phyloP scores from a whole-genome alignment of 2,329 filamentous ascomycete genomes.

The Myriosclerotinia curreyana region DNA sequence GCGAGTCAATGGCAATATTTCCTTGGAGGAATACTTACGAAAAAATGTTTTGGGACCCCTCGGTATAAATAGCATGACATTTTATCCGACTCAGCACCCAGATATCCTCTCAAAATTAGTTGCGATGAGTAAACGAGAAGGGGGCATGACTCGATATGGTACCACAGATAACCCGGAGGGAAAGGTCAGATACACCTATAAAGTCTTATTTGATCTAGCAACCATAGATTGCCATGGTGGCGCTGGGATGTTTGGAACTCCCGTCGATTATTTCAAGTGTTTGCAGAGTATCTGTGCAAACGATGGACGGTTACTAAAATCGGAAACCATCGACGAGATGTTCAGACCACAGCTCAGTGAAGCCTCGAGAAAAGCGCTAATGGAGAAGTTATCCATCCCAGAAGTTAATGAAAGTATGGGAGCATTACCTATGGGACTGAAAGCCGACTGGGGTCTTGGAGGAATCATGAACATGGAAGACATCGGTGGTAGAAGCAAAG shows the following conservation, averaged over 20 bases:
- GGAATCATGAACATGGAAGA: constrained; percentile 45
- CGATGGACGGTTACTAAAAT: constrained; percentile 48
- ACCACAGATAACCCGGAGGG: constrained; percentile 25
- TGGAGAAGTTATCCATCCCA: constrained; percentile 26
- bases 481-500: constrained; percentile 40
- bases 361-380: constrained; percentile 30
- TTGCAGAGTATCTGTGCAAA: constrained; percentile 48
- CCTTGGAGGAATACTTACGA: constrained; percentile 44
- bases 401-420: constrained; percentile 29
- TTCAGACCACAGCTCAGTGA: constrained; percentile 48
- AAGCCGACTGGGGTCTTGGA: constrained; percentile 43
- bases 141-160: constrained; percentile 24
- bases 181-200: constrained; percentile 22
- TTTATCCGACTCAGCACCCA: constrained; percentile 25
- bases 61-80: constrained; percentile 30
- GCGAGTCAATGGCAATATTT: constrained; percentile 36
- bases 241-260: constrained; percentile 40
- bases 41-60: constrained; percentile 43
- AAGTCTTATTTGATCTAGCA: constrained; percentile 20
- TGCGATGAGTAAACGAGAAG: constrained; percentile 29
- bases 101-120: constrained; percentile 27
- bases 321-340: constrained; percentile 45
- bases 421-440: constrained; percentile 40
- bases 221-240: constrained; percentile 37
- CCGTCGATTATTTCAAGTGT: constrained; percentile 46